Conservation (phyloP, 345 rosid genomes). For the Eucalyptus sp. region DNA sequence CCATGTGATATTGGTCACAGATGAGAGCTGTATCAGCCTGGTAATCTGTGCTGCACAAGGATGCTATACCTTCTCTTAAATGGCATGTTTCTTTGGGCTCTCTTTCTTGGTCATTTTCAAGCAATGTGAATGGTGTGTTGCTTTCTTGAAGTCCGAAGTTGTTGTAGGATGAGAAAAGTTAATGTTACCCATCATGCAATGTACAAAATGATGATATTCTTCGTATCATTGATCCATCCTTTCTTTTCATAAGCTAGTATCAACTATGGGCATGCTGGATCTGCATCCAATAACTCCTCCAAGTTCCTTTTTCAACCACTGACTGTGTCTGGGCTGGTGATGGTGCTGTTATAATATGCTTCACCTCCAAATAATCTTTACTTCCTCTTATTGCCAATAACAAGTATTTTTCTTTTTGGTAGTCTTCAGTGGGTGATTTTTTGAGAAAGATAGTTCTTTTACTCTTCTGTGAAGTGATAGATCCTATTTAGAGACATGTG, state of each 20-base stretch:
- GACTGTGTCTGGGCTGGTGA: constrained; percentile 51
- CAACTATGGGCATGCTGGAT: constrained; percentile 20
- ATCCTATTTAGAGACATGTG: background rate
- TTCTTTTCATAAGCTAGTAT: constrained; percentile 7
- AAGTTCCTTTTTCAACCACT: background rate
- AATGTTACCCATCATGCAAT: background rate
- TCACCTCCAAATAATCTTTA: constrained; percentile 43
- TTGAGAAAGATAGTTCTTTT: background rate
- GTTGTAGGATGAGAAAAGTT: background rate
- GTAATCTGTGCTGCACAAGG: constrained; percentile 14
- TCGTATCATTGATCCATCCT: background rate
- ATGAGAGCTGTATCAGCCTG: constrained; percentile 43
- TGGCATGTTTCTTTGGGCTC: constrained; percentile 50
- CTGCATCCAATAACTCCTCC: background rate
- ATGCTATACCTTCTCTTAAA: constrained; percentile 36
- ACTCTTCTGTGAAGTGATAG: too few species aligned
- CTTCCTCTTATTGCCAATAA: background rate
- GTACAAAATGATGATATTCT: background rate
- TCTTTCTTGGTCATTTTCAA: constrained; percentile 3
- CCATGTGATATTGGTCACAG: background rate
- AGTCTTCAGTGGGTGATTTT: background rate
- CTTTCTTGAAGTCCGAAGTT: background rate
- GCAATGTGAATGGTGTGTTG: constrained; percentile 17
- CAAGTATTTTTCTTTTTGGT: background rate
- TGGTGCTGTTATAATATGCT: constrained; percentile 66